These are phyloP conservation scores for Dimocarpus longan DNA, from an alignment of 345 rosid species.

Conservation along the genomic window DNA sequence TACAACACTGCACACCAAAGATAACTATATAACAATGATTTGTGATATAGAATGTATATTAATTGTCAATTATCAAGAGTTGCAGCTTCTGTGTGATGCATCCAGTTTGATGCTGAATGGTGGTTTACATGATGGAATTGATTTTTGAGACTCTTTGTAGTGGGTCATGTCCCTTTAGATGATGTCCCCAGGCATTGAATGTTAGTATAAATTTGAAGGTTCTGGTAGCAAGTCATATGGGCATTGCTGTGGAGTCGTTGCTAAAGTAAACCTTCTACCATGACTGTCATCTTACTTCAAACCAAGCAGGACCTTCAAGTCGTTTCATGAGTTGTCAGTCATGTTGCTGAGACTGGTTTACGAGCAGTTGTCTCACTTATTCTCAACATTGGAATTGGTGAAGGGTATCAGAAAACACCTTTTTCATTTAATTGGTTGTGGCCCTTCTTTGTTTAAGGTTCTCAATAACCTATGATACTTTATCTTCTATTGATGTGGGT, in stretches of 20 bases:
- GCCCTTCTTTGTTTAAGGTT: neutral
- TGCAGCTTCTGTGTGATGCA: neutral
- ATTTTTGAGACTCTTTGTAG: neutral
- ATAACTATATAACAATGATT: neutral
- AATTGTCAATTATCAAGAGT: neutral
- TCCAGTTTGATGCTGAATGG: neutral
- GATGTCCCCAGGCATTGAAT: neutral
- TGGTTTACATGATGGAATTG: neutral
- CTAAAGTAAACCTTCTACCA: neutral
- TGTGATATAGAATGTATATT: neutral
- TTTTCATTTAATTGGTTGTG: neutral
- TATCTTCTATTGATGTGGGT: slow-evolving; percentile 1
- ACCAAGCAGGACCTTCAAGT: neutral
- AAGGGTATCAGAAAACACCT: neutral
- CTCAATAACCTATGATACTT: neutral
- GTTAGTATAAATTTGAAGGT: slow-evolving; percentile 3
- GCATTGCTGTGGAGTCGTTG: neutral
- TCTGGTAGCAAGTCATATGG: slow-evolving; percentile 1
- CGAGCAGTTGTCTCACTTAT: neutral
- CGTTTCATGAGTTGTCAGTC: neutral
- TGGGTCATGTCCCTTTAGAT: neutral
- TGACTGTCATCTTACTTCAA: neutral
- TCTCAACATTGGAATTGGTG: neutral
- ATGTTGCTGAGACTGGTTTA: neutral
- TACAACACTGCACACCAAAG: neutral